Conservation (phyloP, 2,329 filamentous ascomycete genomes). For the Sordariomycetes sp. region DNA sequence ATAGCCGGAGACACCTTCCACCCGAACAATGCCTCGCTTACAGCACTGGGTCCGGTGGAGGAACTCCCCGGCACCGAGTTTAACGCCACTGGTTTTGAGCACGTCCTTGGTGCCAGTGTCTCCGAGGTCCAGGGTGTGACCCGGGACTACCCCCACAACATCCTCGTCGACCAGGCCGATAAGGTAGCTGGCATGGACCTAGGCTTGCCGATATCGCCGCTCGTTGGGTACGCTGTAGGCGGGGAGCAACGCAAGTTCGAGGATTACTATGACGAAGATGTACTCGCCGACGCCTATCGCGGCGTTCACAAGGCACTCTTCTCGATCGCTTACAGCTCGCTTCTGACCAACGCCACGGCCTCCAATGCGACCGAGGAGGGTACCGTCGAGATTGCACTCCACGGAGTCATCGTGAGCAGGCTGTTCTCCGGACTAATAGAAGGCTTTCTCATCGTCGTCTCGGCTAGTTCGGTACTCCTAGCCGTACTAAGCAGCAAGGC, state of each 20-base stretch:
- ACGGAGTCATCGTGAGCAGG: conserved; percentile 19
- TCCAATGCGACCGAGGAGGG: conserved; percentile 4
- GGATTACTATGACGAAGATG: conserved; percentile 5
- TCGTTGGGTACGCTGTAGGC: conserved; percentile 20
- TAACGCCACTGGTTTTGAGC: conserved; percentile 20
- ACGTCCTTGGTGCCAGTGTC: conserved; percentile 15
- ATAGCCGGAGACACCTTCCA: conserved; percentile 12
- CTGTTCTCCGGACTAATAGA: conserved; percentile 16
- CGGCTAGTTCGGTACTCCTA: conserved; percentile 10
- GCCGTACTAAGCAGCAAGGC: conserved; percentile 5
- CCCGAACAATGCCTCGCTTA: conserved; percentile 7
- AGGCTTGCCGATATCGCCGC: no score
- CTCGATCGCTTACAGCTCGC: conserved; percentile 8
- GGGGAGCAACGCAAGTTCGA: background rate
- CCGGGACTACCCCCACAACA: conserved; percentile 12
- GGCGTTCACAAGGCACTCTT: conserved; percentile 19
- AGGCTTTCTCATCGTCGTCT: conserved; percentile 12
- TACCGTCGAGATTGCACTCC: conserved; percentile 6
- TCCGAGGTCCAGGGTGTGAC: background rate
- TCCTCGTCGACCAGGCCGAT: conserved; percentile 13
- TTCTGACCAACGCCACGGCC: conserved; percentile 9
- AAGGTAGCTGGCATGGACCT: conserved; percentile 6
- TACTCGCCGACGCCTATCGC: conserved; percentile 9
- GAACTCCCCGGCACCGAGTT: conserved; percentile 13
- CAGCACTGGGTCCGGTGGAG: conserved; percentile 3